Evolutionary conservation across 2,329 filamentous ascomycete species (phyloP).

Genomic region (Phoma sp.): DNA sequence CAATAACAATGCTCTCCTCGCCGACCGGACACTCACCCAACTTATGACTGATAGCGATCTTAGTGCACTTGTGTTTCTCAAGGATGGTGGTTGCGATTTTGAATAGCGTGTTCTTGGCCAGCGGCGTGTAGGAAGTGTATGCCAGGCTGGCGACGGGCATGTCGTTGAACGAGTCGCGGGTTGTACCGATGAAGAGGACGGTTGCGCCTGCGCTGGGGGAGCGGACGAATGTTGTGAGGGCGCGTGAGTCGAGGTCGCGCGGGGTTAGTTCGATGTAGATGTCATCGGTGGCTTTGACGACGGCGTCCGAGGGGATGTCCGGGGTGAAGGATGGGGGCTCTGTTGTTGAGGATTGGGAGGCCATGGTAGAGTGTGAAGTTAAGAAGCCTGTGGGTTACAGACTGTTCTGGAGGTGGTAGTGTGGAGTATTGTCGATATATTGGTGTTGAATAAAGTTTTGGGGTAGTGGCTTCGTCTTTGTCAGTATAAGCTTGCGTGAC

Average conservation of each 20-base stretch:
- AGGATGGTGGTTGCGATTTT: constrained; percentile 66
- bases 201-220: constrained; percentile 53
- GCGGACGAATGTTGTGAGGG: constrained; percentile 71
- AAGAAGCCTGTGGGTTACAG: background rate
- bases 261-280: constrained; percentile 76
- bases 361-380: background rate
- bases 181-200: constrained; percentile 65
- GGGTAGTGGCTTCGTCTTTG: background rate
- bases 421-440: no score
- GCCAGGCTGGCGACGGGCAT: constrained; percentile 77
- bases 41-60: constrained; percentile 82
- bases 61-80: constrained; percentile 70
- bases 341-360: constrained; percentile 25
- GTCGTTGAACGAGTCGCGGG: constrained; percentile 74
- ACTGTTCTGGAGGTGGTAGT: background rate
- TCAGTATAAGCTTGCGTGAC: background rate
- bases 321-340: constrained; percentile 37
- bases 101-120: constrained; percentile 74
- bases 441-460: background rate
- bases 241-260: constrained; percentile 63
- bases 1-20: constrained; percentile 93
- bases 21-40: constrained; percentile 85
- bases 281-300: constrained; percentile 36
- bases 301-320: constrained; percentile 36
- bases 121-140: constrained; percentile 76